Percentiles rank a stretch among this genome's conserved stretches.
phyloP scores from a whole-genome alignment of 2,329 filamentous ascomycete genomes.

The Colletotrichum lini region DNA sequence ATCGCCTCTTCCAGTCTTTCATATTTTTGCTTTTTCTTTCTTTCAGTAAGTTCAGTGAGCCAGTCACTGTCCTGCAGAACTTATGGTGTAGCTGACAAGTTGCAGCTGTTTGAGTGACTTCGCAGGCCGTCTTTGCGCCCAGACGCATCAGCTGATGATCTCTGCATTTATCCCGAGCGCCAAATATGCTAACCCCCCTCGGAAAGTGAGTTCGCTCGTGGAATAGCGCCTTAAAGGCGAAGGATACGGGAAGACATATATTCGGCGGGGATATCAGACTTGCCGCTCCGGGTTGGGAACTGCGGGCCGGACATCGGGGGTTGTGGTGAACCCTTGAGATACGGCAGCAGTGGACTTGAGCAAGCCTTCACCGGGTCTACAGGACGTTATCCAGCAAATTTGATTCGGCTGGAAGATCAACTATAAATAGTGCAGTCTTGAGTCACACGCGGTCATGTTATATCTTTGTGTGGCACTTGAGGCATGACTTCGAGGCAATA shows the following conservation, averaged over 20 bases:
- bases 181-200: neutral
- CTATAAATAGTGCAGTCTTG: constrained; percentile 22
- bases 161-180: neutral
- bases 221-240: neutral
- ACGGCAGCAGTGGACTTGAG: neutral
- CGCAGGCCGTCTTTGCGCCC: neutral
- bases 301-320: neutral
- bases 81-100: neutral
- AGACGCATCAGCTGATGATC: constrained; percentile 1
- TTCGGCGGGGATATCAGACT: neutral
- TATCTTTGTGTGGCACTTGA: neutral
- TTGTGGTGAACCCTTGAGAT: neutral
- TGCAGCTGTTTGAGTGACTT: constrained; percentile 38
- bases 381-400: constrained; percentile 13
- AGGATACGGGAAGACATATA: neutral
- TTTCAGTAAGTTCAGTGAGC: constrained; percentile 20
- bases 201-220: neutral
- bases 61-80: too few relatives aligned
- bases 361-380: neutral
- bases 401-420: constrained; percentile 22
- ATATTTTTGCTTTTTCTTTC: constrained; percentile 14
- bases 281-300: neutral
- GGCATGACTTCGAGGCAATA: constrained; percentile 20
- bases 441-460: constrained; percentile 2
- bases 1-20: constrained; percentile 8